Evolutionary conservation across 306 rosid species (phyloP), one percentile per base, ranked within the genome.

Genomic region (Argentina anserina): DNA sequence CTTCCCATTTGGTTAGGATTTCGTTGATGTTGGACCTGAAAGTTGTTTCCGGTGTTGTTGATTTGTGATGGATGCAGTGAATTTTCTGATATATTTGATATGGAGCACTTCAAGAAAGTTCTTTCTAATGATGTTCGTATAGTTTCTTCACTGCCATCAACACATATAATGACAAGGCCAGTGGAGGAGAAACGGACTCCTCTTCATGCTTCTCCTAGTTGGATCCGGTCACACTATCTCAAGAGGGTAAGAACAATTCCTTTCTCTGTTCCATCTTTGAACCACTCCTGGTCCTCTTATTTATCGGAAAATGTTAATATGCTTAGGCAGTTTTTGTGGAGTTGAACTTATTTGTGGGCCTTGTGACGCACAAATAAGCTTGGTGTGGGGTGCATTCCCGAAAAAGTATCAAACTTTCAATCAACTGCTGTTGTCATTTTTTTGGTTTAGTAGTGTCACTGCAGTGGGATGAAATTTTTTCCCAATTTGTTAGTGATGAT

Each of bases 31-130:
- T 55, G 53, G 40, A 17, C 13, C 41, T 69, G 25, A 75, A 17
- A 21, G 18, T 37, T 41, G n/a, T 41, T 84, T 56, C 50, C 37
- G 69, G 40, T 73, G 70, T 67, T 59, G 3, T 58, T 18, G 61
- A 25, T 72, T 72, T 36, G 64, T 45, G 64, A 67, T 84, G 70
- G 31, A 52, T 85, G 90, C 84, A 94, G 99, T 86, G 99, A 94
- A 63, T 94, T 94, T 70, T 87, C 90, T 78, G 99, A 94, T 78
- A 90, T 94, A 81, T 94, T 94, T 83, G 97, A 94, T 79, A 73
- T 94, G 86, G 90, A 94, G 71, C 93, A 94, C 78, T 94, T 94
- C 85, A 94, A 90, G 86, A 88, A 70, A 21, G 96, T 84, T 31
- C 89, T 94, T 68, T 87, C 87, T 3, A 43, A 88, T 64, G 99